These are phyloP conservation scores for Eimeria falciformis DNA, from an alignment of 169 alveolate species.

Conservation along the genomic window DNA sequence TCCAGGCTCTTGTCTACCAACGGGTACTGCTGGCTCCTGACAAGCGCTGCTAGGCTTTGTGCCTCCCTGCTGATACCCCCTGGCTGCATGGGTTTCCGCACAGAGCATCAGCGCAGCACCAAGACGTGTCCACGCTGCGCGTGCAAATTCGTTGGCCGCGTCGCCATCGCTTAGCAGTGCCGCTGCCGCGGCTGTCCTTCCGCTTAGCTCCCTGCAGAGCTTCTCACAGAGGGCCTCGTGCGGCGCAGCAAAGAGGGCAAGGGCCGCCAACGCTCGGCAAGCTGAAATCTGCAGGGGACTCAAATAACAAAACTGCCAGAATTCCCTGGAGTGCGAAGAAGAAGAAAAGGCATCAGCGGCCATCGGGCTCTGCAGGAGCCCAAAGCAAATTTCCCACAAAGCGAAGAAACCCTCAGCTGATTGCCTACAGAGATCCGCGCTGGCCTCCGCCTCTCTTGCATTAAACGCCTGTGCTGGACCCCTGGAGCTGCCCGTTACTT, in stretches of 20 bases:
- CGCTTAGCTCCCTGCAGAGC: no score
- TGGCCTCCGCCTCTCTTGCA: no score
- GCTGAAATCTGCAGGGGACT: conserved; percentile 30
- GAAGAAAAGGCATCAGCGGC: neutral
- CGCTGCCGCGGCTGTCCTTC: no score
- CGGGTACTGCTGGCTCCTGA: neutral
- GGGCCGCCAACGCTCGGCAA: conserved; percentile 37
- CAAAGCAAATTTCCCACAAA: conserved; percentile 13
- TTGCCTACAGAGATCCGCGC: no score
- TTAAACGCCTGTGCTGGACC: neutral
- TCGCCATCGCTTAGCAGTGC: no score
- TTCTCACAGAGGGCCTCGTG: neutral
- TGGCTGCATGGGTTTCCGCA: neutral
- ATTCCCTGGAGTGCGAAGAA: neutral
- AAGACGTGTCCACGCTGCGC: conserved; percentile 38
- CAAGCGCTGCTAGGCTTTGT: neutral
- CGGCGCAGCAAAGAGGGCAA: conserved; percentile 43
- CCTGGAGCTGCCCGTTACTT: neutral
- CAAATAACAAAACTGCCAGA: neutral
- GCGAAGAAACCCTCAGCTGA: neutral
- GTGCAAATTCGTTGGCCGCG: neutral
- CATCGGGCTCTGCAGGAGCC: neutral
- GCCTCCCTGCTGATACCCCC: neutral
- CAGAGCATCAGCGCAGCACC: conserved; percentile 61
- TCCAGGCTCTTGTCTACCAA: neutral